Conservation (phyloP, 805 yeast species). For the Tetrapisispora iriomotensis region DNA sequence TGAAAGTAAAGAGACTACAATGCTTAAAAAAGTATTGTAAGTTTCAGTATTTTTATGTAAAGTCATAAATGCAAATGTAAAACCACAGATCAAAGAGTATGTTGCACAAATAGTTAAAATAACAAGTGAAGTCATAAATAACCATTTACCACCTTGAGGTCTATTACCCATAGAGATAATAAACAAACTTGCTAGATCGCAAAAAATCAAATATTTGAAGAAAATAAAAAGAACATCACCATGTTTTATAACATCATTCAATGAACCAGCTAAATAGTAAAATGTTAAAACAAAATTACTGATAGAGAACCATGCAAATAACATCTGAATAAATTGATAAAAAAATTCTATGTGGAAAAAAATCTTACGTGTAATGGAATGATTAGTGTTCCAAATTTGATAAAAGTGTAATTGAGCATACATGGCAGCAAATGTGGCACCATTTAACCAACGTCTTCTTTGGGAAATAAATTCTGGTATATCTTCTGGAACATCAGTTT, state of each 20-base stretch:
- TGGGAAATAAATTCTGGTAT: constrained; percentile 91
- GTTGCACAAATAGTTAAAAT: constrained; percentile 68
- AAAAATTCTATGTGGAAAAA: constrained; percentile 79
- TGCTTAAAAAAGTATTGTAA: constrained; percentile 52
- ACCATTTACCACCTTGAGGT: constrained; percentile 86
- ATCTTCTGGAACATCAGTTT: constrained; percentile 93
- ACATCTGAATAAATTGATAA: constrained; percentile 69
- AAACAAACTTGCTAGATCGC: constrained; percentile 78
- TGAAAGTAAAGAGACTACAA: constrained; percentile 75
- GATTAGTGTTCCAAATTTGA: constrained; percentile 83
- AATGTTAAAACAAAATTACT: constrained; percentile 89
- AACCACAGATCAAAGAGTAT: constrained; percentile 74
- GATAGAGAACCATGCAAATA: constrained; percentile 87
- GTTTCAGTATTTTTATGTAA: constrained; percentile 32
- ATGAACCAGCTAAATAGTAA: constrained; percentile 84
- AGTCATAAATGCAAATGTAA: constrained; percentile 62
- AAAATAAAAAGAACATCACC: constrained; percentile 79
- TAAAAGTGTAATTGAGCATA: constrained; percentile 79
- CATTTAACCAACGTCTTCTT: constrained; percentile 97
- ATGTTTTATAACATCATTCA: constrained; percentile 45
- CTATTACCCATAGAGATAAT: constrained; percentile 93
- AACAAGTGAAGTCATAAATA: constrained; percentile 65
- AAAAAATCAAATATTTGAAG: constrained; percentile 74
- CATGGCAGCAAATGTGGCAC: constrained; percentile 93
- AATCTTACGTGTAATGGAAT: constrained; percentile 68